phyloP scores from a whole-genome alignment of 2,329 filamentous ascomycete genomes.

The Pleoardoris graminearum region DNA sequence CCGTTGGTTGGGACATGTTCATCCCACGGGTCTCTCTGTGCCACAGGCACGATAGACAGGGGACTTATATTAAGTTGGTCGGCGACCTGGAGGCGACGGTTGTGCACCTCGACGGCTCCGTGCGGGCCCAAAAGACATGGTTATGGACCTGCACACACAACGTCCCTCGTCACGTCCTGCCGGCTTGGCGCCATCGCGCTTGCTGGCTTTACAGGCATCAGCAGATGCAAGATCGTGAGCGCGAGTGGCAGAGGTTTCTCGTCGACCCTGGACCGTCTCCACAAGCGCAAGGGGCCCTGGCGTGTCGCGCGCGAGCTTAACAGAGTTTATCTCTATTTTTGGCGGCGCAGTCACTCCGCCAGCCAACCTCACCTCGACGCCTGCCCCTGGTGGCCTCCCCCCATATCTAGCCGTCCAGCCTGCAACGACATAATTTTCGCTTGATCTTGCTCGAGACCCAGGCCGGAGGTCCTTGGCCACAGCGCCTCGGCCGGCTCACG shows the following conservation, averaged over 20 bases:
- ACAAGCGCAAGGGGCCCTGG: constrained; percentile 17
- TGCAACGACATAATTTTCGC: constrained; percentile 29
- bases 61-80: constrained; percentile 8
- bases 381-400: constrained; percentile 23
- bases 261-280: constrained; percentile 23
- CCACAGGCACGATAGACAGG: constrained; percentile 16
- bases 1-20: constrained; percentile 23
- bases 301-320: constrained; percentile 26
- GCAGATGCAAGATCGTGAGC: constrained; percentile 17
- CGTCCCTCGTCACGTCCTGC: neutral
- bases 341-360: constrained; percentile 17
- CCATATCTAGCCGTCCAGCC: constrained; percentile 24
- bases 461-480: constrained; percentile 21
- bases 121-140: neutral
- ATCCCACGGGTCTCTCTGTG: constrained; percentile 10
- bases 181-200: constrained; percentile 5
- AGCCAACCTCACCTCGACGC: constrained; percentile 28
- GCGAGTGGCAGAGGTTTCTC: constrained; percentile 11
- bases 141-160: neutral
- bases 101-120: neutral
- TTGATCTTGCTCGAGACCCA: constrained; percentile 33
- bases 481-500: constrained; percentile 22
- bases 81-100: constrained; percentile 6
- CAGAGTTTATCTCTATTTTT: constrained; percentile 41
- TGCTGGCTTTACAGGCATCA: constrained; percentile 2